Evolutionary conservation across 352 stramenopile species (phyloP).

Genomic region (Aphanomyces invadans): DNA sequence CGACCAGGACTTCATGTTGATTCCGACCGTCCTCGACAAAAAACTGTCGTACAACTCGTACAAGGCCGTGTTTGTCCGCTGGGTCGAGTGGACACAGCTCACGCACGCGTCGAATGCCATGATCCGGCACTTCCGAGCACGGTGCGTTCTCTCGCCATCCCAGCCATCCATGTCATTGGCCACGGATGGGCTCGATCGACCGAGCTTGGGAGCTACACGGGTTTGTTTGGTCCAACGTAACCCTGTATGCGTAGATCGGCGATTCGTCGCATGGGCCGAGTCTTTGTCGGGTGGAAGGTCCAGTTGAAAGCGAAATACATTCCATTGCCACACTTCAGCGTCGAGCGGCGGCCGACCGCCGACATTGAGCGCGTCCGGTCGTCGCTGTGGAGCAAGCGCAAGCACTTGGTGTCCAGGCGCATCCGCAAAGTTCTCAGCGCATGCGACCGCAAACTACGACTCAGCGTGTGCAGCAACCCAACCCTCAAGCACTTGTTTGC

Average conservation of each 20-base stretch:
- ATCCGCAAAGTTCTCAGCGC: slow-evolving; percentile 12
- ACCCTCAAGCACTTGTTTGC: slow-evolving; percentile 72
- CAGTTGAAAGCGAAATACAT: slow-evolving; percentile 43
- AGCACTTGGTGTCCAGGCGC: slow-evolving; percentile 15
- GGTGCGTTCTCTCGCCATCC: no score
- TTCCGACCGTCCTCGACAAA: slow-evolving; percentile 18
- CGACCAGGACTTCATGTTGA: slow-evolving; percentile 24
- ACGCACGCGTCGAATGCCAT: slow-evolving; percentile 14
- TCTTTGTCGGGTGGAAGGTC: slow-evolving; percentile 38
- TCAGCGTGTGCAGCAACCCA: slow-evolving; percentile 29
- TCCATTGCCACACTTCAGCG: not conserved
- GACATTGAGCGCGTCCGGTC: slow-evolving; percentile 16
- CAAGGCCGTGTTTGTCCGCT: slow-evolving; percentile 41
- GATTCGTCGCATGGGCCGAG: slow-evolving; percentile 32
- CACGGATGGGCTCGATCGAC: no score
- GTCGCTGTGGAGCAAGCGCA: slow-evolving; percentile 16
- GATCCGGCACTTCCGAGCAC: not conserved
- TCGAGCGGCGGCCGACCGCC: not conserved
- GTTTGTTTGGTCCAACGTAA: no score
- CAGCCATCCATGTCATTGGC: no score
- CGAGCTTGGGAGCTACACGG: no score
- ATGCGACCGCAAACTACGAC: slow-evolving; percentile 20
- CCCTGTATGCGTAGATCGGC: no score
- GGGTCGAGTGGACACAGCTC: slow-evolving; percentile 47
- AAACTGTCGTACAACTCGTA: slow-evolving; percentile 34